Evolutionary conservation across 495 filamentous ascomycete genomes (phyloP).

Genomic region (Trichoderma asperelloides): DNA sequence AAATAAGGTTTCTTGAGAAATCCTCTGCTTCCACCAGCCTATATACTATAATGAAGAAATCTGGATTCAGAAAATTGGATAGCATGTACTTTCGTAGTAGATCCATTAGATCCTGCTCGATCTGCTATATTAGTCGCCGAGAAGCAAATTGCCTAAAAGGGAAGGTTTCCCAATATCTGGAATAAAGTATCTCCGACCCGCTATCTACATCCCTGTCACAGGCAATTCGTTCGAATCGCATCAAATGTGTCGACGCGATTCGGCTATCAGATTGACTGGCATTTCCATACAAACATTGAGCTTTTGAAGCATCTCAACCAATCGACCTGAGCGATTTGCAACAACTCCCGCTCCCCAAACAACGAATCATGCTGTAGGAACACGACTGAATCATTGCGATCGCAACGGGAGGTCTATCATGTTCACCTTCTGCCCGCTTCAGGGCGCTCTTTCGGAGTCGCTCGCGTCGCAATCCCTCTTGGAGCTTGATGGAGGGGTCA

Average conservation of each 20-base stretch:
- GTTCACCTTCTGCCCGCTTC: conserved; percentile 91
- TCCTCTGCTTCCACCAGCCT: too few species aligned
- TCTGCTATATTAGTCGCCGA: not conserved
- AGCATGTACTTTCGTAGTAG: too few species aligned
- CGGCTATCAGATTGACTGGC: not conserved
- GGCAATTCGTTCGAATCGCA: not conserved
- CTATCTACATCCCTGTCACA: not conserved
- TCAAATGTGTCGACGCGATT: not conserved
- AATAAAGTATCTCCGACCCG: not conserved
- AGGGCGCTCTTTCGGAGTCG: conserved; percentile 81
- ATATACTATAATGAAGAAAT: too few species aligned
- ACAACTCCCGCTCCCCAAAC: not conserved
- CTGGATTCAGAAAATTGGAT: too few species aligned
- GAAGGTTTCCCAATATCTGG: not conserved
- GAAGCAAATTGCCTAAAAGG: not conserved
- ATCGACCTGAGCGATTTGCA: not conserved
- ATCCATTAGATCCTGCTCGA: too few species aligned
- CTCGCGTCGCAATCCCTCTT: conserved; percentile 87
- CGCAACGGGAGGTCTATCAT: conserved; percentile 38
- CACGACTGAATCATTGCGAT: not conserved
- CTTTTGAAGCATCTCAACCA: not conserved
- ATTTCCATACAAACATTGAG: not conserved
- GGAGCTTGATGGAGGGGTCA: conserved; percentile 93
- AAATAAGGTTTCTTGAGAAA: too few species aligned
- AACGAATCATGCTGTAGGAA: conserved; percentile 4